Conservation (phyloP, 2,329 filamentous ascomycete species). For the Cladophialophora exuberans region DNA sequence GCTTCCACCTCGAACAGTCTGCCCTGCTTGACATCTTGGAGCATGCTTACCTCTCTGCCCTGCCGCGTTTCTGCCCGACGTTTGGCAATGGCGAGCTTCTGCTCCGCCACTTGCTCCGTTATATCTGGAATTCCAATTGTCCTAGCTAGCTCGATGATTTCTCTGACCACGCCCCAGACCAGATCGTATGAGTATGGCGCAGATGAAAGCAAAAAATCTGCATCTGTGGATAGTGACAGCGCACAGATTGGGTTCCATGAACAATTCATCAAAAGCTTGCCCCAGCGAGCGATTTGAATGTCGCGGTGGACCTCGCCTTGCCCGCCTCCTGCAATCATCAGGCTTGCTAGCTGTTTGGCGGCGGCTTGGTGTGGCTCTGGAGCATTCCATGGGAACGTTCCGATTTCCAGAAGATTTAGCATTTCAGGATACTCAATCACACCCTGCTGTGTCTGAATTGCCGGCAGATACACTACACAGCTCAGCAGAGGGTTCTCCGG, state of each 20-base stretch:
- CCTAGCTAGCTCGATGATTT: slow-evolving; percentile 46
- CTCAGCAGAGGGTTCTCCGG: slow-evolving; percentile 57
- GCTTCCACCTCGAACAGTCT: slow-evolving; percentile 62
- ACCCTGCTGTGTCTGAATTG: slow-evolving; percentile 53
- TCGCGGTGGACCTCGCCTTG: slow-evolving; percentile 48
- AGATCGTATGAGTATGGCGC: slow-evolving; percentile 40
- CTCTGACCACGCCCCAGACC: slow-evolving; percentile 56
- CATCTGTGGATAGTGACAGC: slow-evolving; percentile 52
- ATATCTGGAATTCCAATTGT: slow-evolving; percentile 49
- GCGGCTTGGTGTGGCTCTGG: slow-evolving; percentile 36
- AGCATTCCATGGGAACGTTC: slow-evolving; percentile 50
- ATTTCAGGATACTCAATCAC: slow-evolving; percentile 52
- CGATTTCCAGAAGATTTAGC: slow-evolving; percentile 53
- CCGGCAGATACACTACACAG: slow-evolving; percentile 59
- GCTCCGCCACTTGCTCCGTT: slow-evolving; percentile 47
- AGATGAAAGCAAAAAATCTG: slow-evolving; percentile 54
- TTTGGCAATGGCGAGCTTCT: slow-evolving; percentile 46
- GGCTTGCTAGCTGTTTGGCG: slow-evolving; percentile 43
- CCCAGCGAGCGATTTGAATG: slow-evolving; percentile 38
- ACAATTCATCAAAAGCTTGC: slow-evolving; percentile 53
- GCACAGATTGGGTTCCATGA: slow-evolving; percentile 58
- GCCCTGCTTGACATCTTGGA: slow-evolving; percentile 51
- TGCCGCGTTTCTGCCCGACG: slow-evolving; percentile 40
- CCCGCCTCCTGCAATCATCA: slow-evolving; percentile 51
- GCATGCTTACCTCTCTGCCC: slow-evolving; percentile 54